phyloP scores from a whole-genome alignment of 495 filamentous ascomycete genomes.

The Sphaerosporella brunnea region DNA sequence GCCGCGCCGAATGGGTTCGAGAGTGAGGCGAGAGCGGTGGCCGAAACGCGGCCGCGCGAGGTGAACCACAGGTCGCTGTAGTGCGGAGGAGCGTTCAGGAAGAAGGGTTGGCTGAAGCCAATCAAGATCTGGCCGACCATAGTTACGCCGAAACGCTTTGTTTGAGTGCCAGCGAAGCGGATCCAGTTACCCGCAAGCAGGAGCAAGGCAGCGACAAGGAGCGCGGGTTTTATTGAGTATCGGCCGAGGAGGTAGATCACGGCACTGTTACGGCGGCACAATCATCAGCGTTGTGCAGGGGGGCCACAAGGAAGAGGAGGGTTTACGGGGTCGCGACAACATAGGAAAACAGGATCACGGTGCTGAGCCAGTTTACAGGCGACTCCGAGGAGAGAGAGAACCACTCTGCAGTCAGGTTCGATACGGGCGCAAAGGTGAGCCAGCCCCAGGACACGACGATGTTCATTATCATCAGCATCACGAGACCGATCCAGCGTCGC shows the following conservation, averaged over 20 bases:
- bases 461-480: constrained; percentile 70
- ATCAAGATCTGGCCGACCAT: constrained; percentile 93
- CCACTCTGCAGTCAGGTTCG: constrained; percentile 54
- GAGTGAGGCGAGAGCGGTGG: constrained; percentile 68
- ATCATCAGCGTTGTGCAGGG: constrained; percentile 1
- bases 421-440: constrained; percentile 73
- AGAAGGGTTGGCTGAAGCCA: constrained; percentile 81
- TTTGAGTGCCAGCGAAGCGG: constrained; percentile 61
- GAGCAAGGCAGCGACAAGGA: constrained; percentile 53
- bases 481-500: constrained; percentile 72
- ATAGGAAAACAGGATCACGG: constrained; percentile 71
- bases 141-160: constrained; percentile 48
- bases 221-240: constrained; percentile 60
- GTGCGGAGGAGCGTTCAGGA: constrained; percentile 70
- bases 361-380: constrained; percentile 83
- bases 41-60: constrained; percentile 60
- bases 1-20: constrained; percentile 82
- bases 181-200: constrained; percentile 80
- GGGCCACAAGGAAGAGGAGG: background rate
- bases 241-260: constrained; percentile 63
- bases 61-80: constrained; percentile 96
- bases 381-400: constrained; percentile 51
- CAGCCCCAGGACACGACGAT: constrained; percentile 81
- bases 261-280: constrained; percentile 28
- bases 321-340: constrained; percentile 50